Conservation (phyloP, 192 early-diverging fungal genomes). For the Coemansia sp. region DNA sequence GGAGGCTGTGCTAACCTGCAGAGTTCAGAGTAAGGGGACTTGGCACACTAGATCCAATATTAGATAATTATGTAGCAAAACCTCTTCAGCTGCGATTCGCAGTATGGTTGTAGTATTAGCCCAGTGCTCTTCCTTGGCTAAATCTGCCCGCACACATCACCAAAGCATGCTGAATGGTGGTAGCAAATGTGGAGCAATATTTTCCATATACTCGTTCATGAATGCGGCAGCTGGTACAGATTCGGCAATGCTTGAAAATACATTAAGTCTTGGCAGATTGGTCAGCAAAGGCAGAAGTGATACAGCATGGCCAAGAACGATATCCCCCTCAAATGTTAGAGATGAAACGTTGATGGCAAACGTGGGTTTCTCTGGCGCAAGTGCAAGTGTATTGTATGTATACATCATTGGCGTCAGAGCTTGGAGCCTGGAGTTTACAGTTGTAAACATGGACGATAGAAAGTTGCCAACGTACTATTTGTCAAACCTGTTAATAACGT, state of each 20-base stretch:
- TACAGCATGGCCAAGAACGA: background rate
- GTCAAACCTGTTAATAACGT: background rate
- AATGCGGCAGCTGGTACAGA: background rate
- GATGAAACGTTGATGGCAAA: slow-evolving; percentile 9
- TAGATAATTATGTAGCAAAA: background rate
- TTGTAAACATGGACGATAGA: background rate
- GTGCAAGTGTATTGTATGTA: background rate
- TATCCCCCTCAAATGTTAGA: background rate
- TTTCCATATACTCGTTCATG: background rate
- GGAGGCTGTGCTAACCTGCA: background rate
- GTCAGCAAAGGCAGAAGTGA: background rate
- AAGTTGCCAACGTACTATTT: background rate
- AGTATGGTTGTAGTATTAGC: background rate
- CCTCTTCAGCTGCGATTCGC: background rate
- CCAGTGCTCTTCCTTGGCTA: background rate
- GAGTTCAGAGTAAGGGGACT: background rate
- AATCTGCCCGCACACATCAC: background rate
- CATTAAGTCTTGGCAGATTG: background rate
- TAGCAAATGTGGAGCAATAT: background rate
- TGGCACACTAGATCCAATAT: background rate
- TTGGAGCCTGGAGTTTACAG: background rate
- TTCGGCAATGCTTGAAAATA: background rate
- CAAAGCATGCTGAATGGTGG: background rate
- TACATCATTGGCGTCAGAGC: slow-evolving; percentile 2
- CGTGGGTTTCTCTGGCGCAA: background rate